Evolutionary conservation across 202 grass and related monocot species (phyloP).

Genomic region (Miscanthus sacchariflorus): DNA sequence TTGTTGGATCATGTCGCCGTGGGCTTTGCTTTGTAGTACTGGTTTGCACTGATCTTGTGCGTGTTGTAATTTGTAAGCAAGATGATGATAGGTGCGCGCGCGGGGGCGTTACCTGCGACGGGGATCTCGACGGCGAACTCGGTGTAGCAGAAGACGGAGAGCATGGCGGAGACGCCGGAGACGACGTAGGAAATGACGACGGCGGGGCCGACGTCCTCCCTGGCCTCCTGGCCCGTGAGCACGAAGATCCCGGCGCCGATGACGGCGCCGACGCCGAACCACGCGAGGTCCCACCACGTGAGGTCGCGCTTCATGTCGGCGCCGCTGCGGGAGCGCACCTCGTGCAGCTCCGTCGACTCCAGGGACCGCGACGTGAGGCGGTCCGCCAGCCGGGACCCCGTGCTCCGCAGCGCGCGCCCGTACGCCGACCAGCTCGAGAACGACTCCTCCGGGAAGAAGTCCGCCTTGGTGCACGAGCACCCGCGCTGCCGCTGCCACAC

Average conservation of each 20-base stretch:
- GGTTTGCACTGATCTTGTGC: no score
- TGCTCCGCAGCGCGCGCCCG: constrained; percentile 66
- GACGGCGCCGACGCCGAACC: constrained; percentile 85
- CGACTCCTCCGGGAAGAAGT: constrained; percentile 92
- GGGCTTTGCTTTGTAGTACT: no score
- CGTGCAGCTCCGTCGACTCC: constrained; percentile 73
- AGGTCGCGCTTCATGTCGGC: constrained; percentile 85
- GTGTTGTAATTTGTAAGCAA: no score
- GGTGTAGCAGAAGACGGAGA: constrained; percentile 96
- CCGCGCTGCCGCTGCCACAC: constrained; percentile 42
- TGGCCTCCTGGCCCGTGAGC: constrained; percentile 76
- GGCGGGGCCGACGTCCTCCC: constrained; percentile 57
- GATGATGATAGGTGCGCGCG: no score
- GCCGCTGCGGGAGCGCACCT: constrained; percentile 80
- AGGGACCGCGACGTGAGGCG: constrained; percentile 67
- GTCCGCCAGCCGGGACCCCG: constrained; percentile 60
- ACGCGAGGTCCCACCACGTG: constrained; percentile 88
- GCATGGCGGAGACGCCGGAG: constrained; percentile 91
- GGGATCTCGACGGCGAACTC: constrained; percentile 98
- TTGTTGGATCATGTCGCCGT: no score
- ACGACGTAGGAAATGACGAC: constrained; percentile 79
- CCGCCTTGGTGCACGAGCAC: constrained; percentile 60
- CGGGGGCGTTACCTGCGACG: constrained; percentile 24
- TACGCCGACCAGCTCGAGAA: constrained; percentile 86
- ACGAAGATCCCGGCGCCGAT: constrained; percentile 95